phyloP scores from a whole-genome alignment of 495 filamentous ascomycete species.

The Neurospora sublineolata region DNA sequence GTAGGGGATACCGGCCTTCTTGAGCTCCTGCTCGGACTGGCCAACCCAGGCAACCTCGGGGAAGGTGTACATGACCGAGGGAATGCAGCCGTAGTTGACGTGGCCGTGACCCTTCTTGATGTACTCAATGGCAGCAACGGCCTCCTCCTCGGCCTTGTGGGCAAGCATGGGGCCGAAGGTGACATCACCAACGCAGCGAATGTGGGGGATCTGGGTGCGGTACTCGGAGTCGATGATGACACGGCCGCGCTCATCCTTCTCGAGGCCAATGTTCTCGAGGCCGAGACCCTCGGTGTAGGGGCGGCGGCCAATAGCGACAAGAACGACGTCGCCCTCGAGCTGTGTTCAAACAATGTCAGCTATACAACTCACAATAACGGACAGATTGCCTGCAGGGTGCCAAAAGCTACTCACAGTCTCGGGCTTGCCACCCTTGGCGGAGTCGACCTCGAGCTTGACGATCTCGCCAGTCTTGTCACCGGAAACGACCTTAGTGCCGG shows the following conservation, averaged over 20 bases:
- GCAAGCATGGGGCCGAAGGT: slow-evolving; percentile 99
- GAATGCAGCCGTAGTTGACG: slow-evolving; percentile 97
- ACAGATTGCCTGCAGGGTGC: not conserved
- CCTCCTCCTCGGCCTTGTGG: slow-evolving; percentile 99
- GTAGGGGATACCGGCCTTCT: slow-evolving; percentile 81
- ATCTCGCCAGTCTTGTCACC: slow-evolving; percentile 69
- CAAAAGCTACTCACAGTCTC: slow-evolving; percentile 53
- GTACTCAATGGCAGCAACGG: slow-evolving; percentile 85
- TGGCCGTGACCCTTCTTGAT: slow-evolving; percentile 95
- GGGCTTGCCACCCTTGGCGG: slow-evolving; percentile 91
- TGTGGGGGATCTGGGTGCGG: slow-evolving; percentile 92
- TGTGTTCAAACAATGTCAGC: slow-evolving; percentile 23
- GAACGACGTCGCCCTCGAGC: slow-evolving; percentile 91
- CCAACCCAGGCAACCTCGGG: slow-evolving; percentile 98
- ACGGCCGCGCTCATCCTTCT: slow-evolving; percentile 86
- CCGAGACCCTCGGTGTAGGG: slow-evolving; percentile 88
- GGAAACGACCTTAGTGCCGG: slow-evolving; percentile 82
- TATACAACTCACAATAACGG: not conserved
- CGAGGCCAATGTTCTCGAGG: slow-evolving; percentile 87
- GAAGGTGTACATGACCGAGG: slow-evolving; percentile 98
- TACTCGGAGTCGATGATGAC: slow-evolving; percentile 96
- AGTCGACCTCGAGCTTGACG: slow-evolving; percentile 73
- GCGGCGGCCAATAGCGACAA: slow-evolving; percentile 91
- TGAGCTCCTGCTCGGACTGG: slow-evolving; percentile 92
- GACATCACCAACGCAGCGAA: slow-evolving; percentile 90